Base-by-base conservation (phyloP, 352 stramenopile genomes). In the Blastocystis sp. region DNA sequence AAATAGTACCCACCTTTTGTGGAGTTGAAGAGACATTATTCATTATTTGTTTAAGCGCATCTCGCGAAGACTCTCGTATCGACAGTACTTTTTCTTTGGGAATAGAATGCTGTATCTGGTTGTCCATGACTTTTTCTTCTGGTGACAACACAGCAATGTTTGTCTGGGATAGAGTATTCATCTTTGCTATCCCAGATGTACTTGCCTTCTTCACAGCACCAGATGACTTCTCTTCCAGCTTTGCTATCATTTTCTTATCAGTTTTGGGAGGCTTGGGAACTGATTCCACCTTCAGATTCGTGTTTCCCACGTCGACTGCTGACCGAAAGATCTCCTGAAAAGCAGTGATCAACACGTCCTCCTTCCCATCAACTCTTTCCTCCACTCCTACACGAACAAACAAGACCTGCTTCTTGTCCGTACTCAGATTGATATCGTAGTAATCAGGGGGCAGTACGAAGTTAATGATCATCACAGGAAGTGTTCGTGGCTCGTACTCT, bases 371-470 rank as follows among this genome's bases (percentile, higher is more conserved):
- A 13, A 59, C 20, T n/a, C 50, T 13, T 2, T 59, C 3, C 50
- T 34, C 50, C 13, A 59, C 20, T n/a, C 13, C 50, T 13, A 59
- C 50, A 2, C 50, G 50, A 8, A 90, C 90, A 8, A 95, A 90
- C 64, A 98, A 94, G 1, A 98, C 95, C 90, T 98, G 93, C 29
- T 96, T 92, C 89, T 99, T 99, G 92, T 99, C 96, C 0, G 96
- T 96, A 29, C 95, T 96, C 26, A 98, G 91, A 91, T 99, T 99
- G 45, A 98, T 94, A 89, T 99, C 97, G 89, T 96, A 98, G 26
- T 93, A 92, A 37, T 93, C 90, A 11, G 94, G 92, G 9, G 95
- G 95, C 5, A 98, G 84, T 23, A 91, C 91, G 23, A 98, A 94
- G 90, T 96, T 93, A 15, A 98, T 90, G 13, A 98, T 93, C 75